phyloP scores from a whole-genome alignment of 495 filamentous ascomycete genomes.

The Zalerion maritima region DNA sequence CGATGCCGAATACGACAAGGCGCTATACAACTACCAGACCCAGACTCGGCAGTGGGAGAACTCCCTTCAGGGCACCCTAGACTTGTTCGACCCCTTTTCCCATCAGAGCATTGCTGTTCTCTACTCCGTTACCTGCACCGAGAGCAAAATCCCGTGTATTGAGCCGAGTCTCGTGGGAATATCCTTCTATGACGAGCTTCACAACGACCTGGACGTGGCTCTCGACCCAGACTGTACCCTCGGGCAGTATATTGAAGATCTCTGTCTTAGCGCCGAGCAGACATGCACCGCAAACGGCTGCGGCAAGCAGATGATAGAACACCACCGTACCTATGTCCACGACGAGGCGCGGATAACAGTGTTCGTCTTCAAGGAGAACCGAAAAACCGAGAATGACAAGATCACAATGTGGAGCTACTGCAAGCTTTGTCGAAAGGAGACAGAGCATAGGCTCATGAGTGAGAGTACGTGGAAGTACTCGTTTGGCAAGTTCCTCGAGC shows the following conservation, averaged over 20 bases:
- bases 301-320: constrained; percentile 77
- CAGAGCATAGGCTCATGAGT: constrained; percentile 84
- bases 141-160: constrained; percentile 78
- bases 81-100: constrained; percentile 82
- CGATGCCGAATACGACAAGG: constrained; percentile 92
- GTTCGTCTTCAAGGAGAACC: constrained; percentile 56
- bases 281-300: constrained; percentile 74
- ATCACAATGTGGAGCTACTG: constrained; percentile 98
- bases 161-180: constrained; percentile 78
- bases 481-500: constrained; percentile 91
- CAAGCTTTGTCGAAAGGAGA: constrained; percentile 79
- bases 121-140: constrained; percentile 81
- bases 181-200: constrained; percentile 85
- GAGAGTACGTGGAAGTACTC: constrained; percentile 97
- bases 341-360: constrained; percentile 87
- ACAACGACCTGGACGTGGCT: constrained; percentile 35
- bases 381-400: constrained; percentile 41
- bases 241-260: constrained; percentile 88
- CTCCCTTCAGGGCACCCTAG: constrained; percentile 65
- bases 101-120: constrained; percentile 95
- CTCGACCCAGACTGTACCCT: constrained; percentile 83
- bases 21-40: constrained; percentile 82
- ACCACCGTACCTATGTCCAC: constrained; percentile 95
- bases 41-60: constrained; percentile 93
- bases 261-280: constrained; percentile 60